phyloP scores from a whole-genome alignment of 225 moss, liverwort and hornwort genomes.

The Neckera pumila region DNA sequence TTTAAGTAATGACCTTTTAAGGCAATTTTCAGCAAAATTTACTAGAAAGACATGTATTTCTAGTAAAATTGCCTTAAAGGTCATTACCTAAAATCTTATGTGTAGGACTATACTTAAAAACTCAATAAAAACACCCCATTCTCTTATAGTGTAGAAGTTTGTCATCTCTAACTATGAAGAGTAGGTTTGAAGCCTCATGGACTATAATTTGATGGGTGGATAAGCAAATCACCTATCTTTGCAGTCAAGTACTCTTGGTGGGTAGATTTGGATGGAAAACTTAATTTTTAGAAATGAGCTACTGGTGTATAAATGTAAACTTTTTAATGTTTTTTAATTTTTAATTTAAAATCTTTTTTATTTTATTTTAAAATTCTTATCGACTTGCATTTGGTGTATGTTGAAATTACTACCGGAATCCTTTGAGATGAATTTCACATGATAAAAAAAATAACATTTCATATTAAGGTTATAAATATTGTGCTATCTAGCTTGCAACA shows the following conservation, averaged over 20 bases:
- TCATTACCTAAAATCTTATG: too few species aligned
- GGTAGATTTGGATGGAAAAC: neutral
- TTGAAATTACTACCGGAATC: neutral
- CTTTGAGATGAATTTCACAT: neutral
- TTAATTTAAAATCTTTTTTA: too few species aligned
- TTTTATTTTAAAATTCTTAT: neutral
- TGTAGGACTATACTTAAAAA: too few species aligned
- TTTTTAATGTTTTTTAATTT: too few species aligned
- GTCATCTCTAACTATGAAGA: neutral
- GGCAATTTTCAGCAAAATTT: too few species aligned
- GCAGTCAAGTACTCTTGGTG: accelerated
- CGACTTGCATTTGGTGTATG: neutral
- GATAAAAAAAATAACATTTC: neutral
- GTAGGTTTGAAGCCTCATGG: accelerated
- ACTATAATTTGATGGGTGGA: neutral
- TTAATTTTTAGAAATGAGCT: neutral
- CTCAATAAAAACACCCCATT: too few species aligned
- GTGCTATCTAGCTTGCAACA: neutral
- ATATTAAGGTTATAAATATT: neutral
- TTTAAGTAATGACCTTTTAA: too few species aligned
- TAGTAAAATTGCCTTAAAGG: too few species aligned
- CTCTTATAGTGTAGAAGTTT: too few species aligned
- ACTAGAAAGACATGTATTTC: too few species aligned
- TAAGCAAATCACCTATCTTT: neutral
- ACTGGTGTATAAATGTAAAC: too few species aligned